A percentile compares a stretch with the other conserved stretches of the same genome.
Conservation (phyloP, 2,329 filamentous ascomycete genomes). For the Colletotrichum nymphaeae region DNA sequence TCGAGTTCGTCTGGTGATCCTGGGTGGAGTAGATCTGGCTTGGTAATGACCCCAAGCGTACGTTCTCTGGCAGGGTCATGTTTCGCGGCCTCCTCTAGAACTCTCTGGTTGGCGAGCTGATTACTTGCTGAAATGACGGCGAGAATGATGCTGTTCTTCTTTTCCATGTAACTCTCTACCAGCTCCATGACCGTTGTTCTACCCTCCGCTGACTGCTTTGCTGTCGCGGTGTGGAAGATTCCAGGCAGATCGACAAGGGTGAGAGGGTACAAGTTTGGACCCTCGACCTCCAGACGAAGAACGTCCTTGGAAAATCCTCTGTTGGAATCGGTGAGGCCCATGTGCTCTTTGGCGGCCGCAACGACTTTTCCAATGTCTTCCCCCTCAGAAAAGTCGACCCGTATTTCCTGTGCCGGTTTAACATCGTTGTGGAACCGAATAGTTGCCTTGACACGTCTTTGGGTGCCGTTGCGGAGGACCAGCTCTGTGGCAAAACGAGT, state of each 20-base stretch:
- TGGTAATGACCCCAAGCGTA: constrained; percentile 69
- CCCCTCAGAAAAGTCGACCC: constrained; percentile 43
- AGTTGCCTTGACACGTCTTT: constrained; percentile 52
- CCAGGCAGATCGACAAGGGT: constrained; percentile 68
- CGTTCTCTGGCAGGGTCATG: constrained; percentile 56
- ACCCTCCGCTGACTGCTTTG: constrained; percentile 45
- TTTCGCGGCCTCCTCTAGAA: constrained; percentile 56
- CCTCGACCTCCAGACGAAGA: constrained; percentile 57
- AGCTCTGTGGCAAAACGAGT: constrained; percentile 73
- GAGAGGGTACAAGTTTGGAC: constrained; percentile 56
- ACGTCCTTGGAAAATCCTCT: constrained; percentile 57
- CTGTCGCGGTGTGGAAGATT: constrained; percentile 47
- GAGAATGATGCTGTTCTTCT: constrained; percentile 68
- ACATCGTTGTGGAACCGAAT: constrained; percentile 50
- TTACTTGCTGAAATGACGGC: constrained; percentile 62
- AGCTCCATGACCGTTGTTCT: constrained; percentile 48
- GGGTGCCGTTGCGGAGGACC: constrained; percentile 56
- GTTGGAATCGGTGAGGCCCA: constrained; percentile 53
- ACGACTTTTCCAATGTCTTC: constrained; percentile 61
- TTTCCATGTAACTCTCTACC: constrained; percentile 65
- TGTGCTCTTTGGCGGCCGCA: constrained; percentile 59
- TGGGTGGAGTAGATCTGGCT: constrained; percentile 57
- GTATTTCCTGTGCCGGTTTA: constrained; percentile 39
- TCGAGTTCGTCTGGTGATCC: constrained; percentile 52
- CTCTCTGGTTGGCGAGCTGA: constrained; percentile 62